Conservation (phyloP, 768 basidiomycete genomes). For the Rhizopogon sp. region DNA sequence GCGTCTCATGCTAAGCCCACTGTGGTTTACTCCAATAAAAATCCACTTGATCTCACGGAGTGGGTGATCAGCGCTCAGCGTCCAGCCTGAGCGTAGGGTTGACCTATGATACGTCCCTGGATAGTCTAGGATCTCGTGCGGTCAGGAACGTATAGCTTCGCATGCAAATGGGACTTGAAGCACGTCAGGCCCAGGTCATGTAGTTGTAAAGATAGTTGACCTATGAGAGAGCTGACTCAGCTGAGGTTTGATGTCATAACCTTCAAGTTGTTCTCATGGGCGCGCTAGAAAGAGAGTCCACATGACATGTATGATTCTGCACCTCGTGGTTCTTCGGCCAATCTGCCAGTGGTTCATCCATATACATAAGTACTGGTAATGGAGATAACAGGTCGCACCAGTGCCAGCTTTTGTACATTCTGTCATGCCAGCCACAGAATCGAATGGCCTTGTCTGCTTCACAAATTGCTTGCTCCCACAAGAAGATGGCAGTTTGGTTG, state of each 20-base stretch:
- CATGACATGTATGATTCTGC: neutral
- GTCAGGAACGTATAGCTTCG: conserved; percentile 12
- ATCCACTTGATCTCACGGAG: conserved; percentile 22
- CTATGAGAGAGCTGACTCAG: neutral
- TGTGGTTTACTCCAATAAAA: conserved; percentile 9
- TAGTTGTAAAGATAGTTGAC: conserved; percentile 3
- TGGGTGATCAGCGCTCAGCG: conserved; percentile 23
- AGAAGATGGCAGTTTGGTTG: conserved; percentile 72
- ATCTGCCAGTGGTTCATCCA: neutral
- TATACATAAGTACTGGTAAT: neutral
- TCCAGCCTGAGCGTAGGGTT: neutral
- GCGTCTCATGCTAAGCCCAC: too few species aligned
- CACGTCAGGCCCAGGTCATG: neutral
- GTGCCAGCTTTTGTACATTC: neutral
- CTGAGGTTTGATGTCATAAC: neutral
- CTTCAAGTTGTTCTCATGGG: neutral
- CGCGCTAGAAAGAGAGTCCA: neutral
- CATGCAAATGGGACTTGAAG: conserved; percentile 15
- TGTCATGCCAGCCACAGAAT: conserved; percentile 11
- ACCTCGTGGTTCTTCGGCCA: neutral
- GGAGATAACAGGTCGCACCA: neutral
- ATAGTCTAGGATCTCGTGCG: neutral
- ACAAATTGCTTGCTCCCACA: conserved; percentile 79
- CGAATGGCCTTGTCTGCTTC: conserved; percentile 78
- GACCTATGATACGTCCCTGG: neutral